These are phyloP conservation scores for Penicillium sp. DNA, from an alignment of 2,329 filamentous ascomycete genomes.

Conservation along the genomic window DNA sequence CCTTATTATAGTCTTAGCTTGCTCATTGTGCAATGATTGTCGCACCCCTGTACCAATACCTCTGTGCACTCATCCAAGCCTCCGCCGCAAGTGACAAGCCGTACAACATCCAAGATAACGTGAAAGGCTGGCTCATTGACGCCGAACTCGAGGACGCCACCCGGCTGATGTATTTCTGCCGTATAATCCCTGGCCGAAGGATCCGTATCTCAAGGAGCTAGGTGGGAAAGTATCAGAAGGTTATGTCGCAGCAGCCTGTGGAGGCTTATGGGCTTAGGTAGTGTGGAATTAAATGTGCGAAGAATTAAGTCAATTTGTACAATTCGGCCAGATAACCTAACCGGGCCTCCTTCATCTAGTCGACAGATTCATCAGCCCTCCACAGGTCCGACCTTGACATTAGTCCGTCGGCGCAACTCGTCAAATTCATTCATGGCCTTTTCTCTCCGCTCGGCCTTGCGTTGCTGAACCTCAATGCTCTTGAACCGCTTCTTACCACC, in stretches of 20 bases:
- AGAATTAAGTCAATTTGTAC: not conserved
- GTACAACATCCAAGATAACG: no score
- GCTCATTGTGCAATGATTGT: not conserved
- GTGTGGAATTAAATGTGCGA: not conserved
- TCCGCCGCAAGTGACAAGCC: no score
- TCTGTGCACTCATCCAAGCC: no score
- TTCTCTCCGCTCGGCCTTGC: conserved; percentile 14
- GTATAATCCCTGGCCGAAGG: no score
- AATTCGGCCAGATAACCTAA: conserved; percentile 12
- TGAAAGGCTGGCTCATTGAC: no score
- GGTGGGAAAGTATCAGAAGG: no score
- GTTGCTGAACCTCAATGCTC: conserved; percentile 48
- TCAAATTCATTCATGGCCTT: conserved; percentile 17
- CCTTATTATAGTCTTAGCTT: not conserved
- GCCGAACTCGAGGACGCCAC: no score
- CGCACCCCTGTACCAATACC: no score
- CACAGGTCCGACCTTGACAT: conserved; percentile 53
- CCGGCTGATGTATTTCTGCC: no score
- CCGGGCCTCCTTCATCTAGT: conserved; percentile 40
- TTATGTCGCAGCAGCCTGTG: no score
- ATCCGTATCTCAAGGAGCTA: no score
- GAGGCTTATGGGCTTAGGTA: no score
- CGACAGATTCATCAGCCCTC: conserved; percentile 9
- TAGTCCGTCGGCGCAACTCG: conserved; percentile 19
- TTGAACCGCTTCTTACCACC: conserved; percentile 70